Conservation (phyloP, 2,329 filamentous ascomycete genomes). For the Daldinia sp. region DNA sequence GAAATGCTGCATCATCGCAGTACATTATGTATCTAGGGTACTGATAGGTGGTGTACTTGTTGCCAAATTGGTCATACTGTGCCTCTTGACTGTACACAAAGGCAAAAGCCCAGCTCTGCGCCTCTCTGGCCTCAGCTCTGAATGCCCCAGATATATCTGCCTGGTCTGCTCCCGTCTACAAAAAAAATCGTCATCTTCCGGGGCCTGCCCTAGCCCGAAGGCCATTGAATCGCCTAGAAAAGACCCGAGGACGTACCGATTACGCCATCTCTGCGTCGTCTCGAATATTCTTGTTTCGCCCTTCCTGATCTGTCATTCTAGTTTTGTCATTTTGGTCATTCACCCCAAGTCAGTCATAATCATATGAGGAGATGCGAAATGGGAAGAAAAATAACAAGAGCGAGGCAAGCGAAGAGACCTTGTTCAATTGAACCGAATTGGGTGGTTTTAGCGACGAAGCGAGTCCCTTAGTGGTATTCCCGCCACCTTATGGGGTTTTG, state of each 20-base stretch:
- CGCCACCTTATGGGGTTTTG: conserved; percentile 35
- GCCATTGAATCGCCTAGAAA: conserved; percentile 34
- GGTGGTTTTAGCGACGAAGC: conserved; percentile 20
- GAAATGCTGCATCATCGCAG: conserved; percentile 17
- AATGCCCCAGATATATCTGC: conserved; percentile 31
- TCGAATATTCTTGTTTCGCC: conserved; percentile 32
- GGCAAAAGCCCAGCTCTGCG: conserved; percentile 13
- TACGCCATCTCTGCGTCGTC: conserved; percentile 37
- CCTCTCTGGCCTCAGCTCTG: conserved; percentile 38
- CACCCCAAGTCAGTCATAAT: not conserved
- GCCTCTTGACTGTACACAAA: conserved; percentile 22
- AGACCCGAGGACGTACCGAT: conserved; percentile 41
- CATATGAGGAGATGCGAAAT: conserved; percentile 9
- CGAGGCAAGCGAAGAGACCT: not conserved
- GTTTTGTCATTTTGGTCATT: not conserved
- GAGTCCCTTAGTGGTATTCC: conserved; percentile 30
- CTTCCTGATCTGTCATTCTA: conserved; percentile 12
- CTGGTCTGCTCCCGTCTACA: conserved; percentile 21
- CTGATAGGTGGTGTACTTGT: conserved; percentile 21
- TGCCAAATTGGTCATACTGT: conserved; percentile 32
- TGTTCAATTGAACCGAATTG: conserved; percentile 4
- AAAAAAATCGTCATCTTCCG: conserved; percentile 42
- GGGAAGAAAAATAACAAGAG: conserved; percentile 1
- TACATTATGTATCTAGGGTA: conserved; percentile 7
- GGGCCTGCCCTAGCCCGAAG: conserved; percentile 18